Conservation (phyloP, 495 filamentous ascomycete genomes). For the Talaromyces trachyspermus region DNA sequence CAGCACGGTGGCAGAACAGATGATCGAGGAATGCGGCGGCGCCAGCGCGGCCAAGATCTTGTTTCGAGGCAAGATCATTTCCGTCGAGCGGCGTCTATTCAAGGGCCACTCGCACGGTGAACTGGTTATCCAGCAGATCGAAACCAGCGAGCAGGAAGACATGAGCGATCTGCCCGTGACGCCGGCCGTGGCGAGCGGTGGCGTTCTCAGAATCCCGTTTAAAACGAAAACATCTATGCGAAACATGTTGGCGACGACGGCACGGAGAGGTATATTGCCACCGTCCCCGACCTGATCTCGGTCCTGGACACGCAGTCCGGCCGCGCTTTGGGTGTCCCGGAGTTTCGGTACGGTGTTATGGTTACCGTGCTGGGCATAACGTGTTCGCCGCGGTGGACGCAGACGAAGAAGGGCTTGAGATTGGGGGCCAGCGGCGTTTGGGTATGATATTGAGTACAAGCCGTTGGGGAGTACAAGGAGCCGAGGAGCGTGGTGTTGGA, state of each 20-base stretch:
- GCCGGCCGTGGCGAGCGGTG: conserved; percentile 12
- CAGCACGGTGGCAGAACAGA: conserved; percentile 44
- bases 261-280: conserved; percentile 41
- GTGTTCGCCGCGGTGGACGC: conserved; percentile 42
- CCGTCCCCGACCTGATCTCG: conserved; percentile 54
- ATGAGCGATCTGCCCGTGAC: conserved; percentile 7
- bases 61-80: conserved; percentile 54
- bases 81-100: conserved; percentile 44
- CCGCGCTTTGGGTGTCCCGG: conserved; percentile 51
- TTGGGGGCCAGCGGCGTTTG: conserved; percentile 17
- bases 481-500: conserved; percentile 18
- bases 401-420: conserved; percentile 10
- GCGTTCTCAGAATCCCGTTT: conserved; percentile 49
- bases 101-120: conserved; percentile 45
- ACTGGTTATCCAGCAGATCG: conserved; percentile 37
- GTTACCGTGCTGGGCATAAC: conserved; percentile 51
- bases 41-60: conserved; percentile 43
- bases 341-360: conserved; percentile 53
- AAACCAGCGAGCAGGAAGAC: conserved; percentile 19
- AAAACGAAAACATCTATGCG: conserved; percentile 58
- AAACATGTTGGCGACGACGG: conserved; percentile 27
- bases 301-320: conserved; percentile 55
- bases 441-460: conserved; percentile 16
- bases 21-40: conserved; percentile 50
- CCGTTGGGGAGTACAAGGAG: conserved; percentile 15